A percentile compares a stretch with the other conserved stretches of the same genome.
Evolutionary conservation across 352 stramenopile genomes (phyloP).

Genomic region (Phytophthora chlamydospora): DNA sequence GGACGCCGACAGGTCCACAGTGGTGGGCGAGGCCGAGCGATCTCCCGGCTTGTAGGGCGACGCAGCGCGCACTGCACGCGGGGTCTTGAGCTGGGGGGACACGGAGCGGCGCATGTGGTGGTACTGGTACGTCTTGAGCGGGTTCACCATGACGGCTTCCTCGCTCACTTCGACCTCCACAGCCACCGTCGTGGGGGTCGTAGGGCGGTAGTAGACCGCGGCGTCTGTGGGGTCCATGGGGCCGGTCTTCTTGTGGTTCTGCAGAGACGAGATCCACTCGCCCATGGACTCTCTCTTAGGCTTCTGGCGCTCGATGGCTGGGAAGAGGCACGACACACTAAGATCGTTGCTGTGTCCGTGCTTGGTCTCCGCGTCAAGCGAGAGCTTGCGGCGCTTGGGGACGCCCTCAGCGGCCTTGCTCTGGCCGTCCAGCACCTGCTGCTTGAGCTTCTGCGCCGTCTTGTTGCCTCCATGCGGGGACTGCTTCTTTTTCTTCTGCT

Average conservation of each 20-base stretch:
- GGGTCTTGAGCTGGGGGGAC: conserved; percentile 32
- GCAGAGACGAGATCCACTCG: conserved; percentile 37
- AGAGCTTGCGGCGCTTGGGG: conserved; percentile 55
- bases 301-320: conserved; percentile 40
- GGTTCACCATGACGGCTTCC: conserved; percentile 33
- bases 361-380: conserved; percentile 29
- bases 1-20: conserved; percentile 67
- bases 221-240: conserved; percentile 18
- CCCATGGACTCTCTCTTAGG: conserved; percentile 30
- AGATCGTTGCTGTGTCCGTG: conserved; percentile 11
- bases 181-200: conserved; percentile 26
- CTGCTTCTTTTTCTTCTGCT: conserved; percentile 30
- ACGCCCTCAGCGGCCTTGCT: conserved; percentile 30
- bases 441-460: conserved; percentile 49
- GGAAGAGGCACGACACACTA: conserved; percentile 32
- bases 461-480: conserved; percentile 19
- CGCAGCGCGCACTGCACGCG: conserved; percentile 21
- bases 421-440: conserved; percentile 30
- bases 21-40: conserved; percentile 27
- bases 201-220: conserved; percentile 28
- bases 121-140: conserved; percentile 33
- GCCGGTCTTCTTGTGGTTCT: conserved; percentile 25
- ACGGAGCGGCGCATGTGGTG: conserved; percentile 23
- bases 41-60: conserved; percentile 45
- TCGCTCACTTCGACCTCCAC: conserved; percentile 29